Evolutionary conservation across 192 early-diverging fungal genomes (phyloP), one percentile per base, ranked within the genome.

Genomic region (Glomus cerebriforme): DNA sequence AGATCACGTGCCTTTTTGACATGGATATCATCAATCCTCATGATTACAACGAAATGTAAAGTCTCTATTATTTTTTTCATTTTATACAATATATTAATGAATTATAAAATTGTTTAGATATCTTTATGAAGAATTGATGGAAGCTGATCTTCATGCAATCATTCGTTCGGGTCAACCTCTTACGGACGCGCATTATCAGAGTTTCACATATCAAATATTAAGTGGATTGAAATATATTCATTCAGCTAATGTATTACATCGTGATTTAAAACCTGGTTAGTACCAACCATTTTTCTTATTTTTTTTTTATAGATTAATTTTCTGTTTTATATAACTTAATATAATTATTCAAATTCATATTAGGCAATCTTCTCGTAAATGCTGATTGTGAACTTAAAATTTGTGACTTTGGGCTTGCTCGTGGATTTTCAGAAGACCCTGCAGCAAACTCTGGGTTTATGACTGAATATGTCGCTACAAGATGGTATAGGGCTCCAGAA

Each of bases 401-500:
- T 75, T 97, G 96, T 82, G 96, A 98, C 80, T 98, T 98, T 90
- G 96, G 96, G 5, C 88, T 98, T 71, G 96, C 96, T 26, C 92
- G 96, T 74, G 93, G 94, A 8, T 88, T 93, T 75, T 85, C 91
- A 26, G 90, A 92, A 58, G 88, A 89, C 9, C 85, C 86, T 35
- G 91, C 89, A 54, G 83, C 83, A 32, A 84, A 91, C 64, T 87
- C 90, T 65, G 91, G 92, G 5, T 94, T 92, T 74, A 96, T 97
- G 93, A 98, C 96, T 8, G 94, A 97, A 82, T 98, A 98, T 80
- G 96, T 98, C 31, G 96, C 96, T 15, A 98, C 96, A 37, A 84
- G 96, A 79, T 98, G 95, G 95, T 98, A 97, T 86, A 90, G 96
- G 24, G 94, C 96, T 1, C 96, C 96, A 22, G 96, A 98, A 81